Base-by-base conservation (phyloP, 345 rosid species). In the Excoecaria cochinchinensis region DNA sequence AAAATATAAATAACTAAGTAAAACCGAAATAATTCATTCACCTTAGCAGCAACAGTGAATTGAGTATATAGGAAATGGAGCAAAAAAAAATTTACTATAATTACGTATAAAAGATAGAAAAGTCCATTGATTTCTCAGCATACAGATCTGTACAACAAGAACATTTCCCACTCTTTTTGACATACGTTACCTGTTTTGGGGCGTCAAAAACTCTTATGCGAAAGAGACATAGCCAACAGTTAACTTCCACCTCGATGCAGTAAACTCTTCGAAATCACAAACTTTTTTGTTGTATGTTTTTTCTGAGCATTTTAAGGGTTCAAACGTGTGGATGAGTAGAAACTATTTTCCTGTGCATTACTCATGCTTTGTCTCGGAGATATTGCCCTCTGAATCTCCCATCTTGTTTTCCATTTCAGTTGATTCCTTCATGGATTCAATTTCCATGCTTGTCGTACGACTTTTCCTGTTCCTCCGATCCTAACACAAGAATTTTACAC, bases 391-490 rank as follows among this genome's bases (percentile, higher is more conserved):
- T 4, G 74, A 65, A 67, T 78, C 86, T 47, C 78, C 81, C 6
- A 58, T 82, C 73, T 80, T 82, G 80, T 55, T 79, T 79, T 86
- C 92, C 22, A 65, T 17, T 1, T 81, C 90, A 3, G 65, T 79
- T 73, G 89, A 79, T 65, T 92, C 95, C 73, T 91, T 91, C 75
- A 82, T 57, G 52, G 90, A 87, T 77, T 89, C 90, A 1, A 90
- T 92, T 69, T 95, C 99, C 90, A 88, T 85, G 82, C 95, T 88
- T 9, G 82, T 79, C 3, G 92, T 84, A 15, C 86, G 90, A 77
- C 93, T 91, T 82, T 77, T 92, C 74, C 92, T 84, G 77, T 84
- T 88, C 84, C 91, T 92, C 65, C 95, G 85, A 70, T 86, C 97
- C 97, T 95, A 82, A 82, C 73, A 79, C 58, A 64, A 62, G 46